Base-by-base conservation (phyloP, 2,329 filamentous ascomycete species). In the Aspergillus sp. region DNA sequence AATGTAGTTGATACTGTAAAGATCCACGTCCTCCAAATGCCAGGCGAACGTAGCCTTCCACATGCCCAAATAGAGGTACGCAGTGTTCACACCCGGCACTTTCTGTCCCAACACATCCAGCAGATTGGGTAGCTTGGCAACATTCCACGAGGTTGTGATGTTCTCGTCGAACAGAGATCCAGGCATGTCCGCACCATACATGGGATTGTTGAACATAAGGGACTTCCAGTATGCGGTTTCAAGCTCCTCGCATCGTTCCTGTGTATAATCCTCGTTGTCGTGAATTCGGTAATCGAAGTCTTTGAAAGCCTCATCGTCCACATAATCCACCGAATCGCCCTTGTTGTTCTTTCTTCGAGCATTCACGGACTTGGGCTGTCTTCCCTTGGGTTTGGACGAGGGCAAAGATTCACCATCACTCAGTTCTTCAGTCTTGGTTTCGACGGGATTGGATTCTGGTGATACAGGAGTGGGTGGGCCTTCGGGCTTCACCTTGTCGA, bases 1-100 rank as follows among this genome's bases (percentile, higher is more conserved):
- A 47, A 98, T 90, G 66, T 96, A 98, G 71, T 98, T 98, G 77
- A 98, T 98, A 65, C 90, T 97, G 81, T 98, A 98, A 5, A 98
- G 79, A 71, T 98, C 93, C 34, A 98, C 91, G 64, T 98, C 93
- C 65, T 98, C 93, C 42, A 98, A 72, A 77, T 98, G 93, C 93
- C 93, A 98, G 7, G 93, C 93, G 65, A 98, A 98, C 0, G 93
- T 97, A 9, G 93, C 91, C 68, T 97, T 97, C 93, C 93, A 98
- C 93, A 98, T 98, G 35, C 93, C 93, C 47, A 98, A 77, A 62
- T 98, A 98, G 2, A 98, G 79, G 61, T 98, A 98, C 2, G 93
- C 91, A 2, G 91, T 98, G 61, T 98, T 98, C 61, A 98, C 94
- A 53, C 93, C 93, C 3, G 93, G 94, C 7, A 98, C 89, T 57